Evolutionary conservation across 805 yeast species (phyloP).

Genomic region (Wickerhamomyces strasburgensis): DNA sequence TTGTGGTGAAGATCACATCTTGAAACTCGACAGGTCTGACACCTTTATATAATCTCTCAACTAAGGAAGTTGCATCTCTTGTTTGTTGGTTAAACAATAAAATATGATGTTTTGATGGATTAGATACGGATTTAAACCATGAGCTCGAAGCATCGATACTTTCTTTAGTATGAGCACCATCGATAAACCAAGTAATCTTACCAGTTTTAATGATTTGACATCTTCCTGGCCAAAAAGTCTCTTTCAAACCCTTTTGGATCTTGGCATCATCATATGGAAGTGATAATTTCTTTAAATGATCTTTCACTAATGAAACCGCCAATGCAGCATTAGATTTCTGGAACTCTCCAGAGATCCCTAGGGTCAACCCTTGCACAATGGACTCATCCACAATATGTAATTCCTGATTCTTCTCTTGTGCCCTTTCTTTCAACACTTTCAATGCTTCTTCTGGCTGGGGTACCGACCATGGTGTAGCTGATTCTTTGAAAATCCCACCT

Average conservation of each 20-base stretch:
- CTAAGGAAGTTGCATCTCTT: slow-evolving; percentile 69
- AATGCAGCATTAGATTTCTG: slow-evolving; percentile 84
- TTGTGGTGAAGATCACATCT: slow-evolving; percentile 81
- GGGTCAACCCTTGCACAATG: slow-evolving; percentile 29
- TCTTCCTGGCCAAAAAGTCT: slow-evolving; percentile 91
- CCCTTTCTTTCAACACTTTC: slow-evolving; percentile 56
- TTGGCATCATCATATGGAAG: slow-evolving; percentile 26
- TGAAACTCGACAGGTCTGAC: slow-evolving; percentile 51
- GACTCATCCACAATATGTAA: slow-evolving; percentile 46
- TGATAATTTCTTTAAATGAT: slow-evolving; percentile 51
- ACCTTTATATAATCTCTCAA: slow-evolving; percentile 45
- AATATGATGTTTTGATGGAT: slow-evolving; percentile 33
- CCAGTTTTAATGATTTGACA: slow-evolving; percentile 64
- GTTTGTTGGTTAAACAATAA: slow-evolving; percentile 92
- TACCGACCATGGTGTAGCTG: slow-evolving; percentile 63
- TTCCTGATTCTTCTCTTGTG: slow-evolving; percentile 53
- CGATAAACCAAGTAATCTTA: slow-evolving; percentile 71
- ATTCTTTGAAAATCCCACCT: slow-evolving; percentile 81
- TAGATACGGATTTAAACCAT: slow-evolving; percentile 60
- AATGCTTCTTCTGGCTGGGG: slow-evolving; percentile 53
- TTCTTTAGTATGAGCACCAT: slow-evolving; percentile 95
- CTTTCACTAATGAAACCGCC: slow-evolving; percentile 66
- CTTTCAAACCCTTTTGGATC: slow-evolving; percentile 48
- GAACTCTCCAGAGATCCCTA: slow-evolving; percentile 82
- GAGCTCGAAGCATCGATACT: slow-evolving; percentile 74